These are phyloP conservation scores for Pseudonitzschia multistriata DNA, from an alignment of 108 stramenopile species.

Conservation along the genomic window DNA sequence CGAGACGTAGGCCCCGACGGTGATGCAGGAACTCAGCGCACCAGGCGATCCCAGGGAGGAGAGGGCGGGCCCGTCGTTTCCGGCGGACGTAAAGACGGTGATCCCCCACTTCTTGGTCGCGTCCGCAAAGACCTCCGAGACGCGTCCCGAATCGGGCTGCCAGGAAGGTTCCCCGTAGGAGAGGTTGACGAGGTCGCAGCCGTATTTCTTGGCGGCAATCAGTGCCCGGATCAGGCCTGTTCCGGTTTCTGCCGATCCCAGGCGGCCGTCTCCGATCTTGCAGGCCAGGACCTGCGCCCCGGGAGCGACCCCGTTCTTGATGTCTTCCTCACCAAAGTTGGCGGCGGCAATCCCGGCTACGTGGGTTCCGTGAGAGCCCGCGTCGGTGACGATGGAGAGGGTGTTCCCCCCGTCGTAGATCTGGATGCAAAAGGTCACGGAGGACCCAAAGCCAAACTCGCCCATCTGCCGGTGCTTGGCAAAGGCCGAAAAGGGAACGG, in stretches of 20 bases:
- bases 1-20: slow-evolving; percentile 84
- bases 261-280: slow-evolving; percentile 88
- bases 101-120: slow-evolving; percentile 71
- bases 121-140: slow-evolving; percentile 66
- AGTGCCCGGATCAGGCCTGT: slow-evolving; percentile 74
- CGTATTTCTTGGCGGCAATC: slow-evolving; percentile 64
- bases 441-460: slow-evolving; percentile 42
- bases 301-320: slow-evolving; percentile 86
- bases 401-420: slow-evolving; percentile 74
- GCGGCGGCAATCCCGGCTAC: slow-evolving; percentile 88
- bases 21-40: slow-evolving; percentile 50
- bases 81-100: slow-evolving; percentile 72
- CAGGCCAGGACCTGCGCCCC: slow-evolving; percentile 84
- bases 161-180: slow-evolving; percentile 82
- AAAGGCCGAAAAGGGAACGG: slow-evolving; percentile 59
- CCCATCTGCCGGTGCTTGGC: slow-evolving; percentile 41
- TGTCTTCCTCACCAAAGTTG: slow-evolving; percentile 32
- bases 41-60: slow-evolving; percentile 87
- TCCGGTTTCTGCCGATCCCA: slow-evolving; percentile 90
- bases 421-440: slow-evolving; percentile 66
- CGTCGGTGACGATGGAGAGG: slow-evolving; percentile 77
- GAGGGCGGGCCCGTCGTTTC: slow-evolving; percentile 92
- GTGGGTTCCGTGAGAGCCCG: slow-evolving; percentile 90
- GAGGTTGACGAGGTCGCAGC: slow-evolving; percentile 88
- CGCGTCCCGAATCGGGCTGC: slow-evolving; percentile 51